Percentiles rank a stretch among this genome's conserved stretches.
phyloP scores from a whole-genome alignment of 202 grass and related monocot species.

The Carex arenaria region DNA sequence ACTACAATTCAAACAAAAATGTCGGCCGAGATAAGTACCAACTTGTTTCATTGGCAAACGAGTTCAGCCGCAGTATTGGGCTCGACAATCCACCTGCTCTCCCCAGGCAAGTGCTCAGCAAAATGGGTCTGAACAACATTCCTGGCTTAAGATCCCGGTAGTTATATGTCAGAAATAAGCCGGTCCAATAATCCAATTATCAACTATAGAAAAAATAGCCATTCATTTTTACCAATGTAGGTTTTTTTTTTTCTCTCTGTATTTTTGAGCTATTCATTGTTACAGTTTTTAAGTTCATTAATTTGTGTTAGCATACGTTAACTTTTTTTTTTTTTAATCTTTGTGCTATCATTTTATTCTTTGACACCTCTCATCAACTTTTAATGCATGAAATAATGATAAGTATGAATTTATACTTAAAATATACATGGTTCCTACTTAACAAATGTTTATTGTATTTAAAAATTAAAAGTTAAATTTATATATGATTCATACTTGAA shows the following conservation, averaged over 20 bases:
- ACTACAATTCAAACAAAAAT: constrained; percentile 87
- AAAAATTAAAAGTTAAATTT: no score
- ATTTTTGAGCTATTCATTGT: neutral
- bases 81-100: constrained; percentile 83
- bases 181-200: neutral
- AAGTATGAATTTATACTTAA: no score
- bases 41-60: constrained; percentile 73
- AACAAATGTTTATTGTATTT: no score
- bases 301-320: neutral
- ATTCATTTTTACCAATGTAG: neutral
- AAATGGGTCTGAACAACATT: constrained; percentile 94
- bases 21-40: constrained; percentile 80
- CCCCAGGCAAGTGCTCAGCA: constrained; percentile 57
- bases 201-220: neutral
- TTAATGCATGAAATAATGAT: no score
- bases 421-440: no score
- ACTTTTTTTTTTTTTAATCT: no score
- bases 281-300: neutral
- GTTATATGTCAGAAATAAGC: neutral
- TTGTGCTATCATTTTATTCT: neutral
- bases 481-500: no score
- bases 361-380: neutral
- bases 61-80: constrained; percentile 84
- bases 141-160: constrained; percentile 78
- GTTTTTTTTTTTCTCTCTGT: neutral